Evolutionary conservation across 1,139 yeast genomes (phyloP), one percentile per base, ranked within the genome.

Genomic region (Cylindricascospora bacillispora): DNA sequence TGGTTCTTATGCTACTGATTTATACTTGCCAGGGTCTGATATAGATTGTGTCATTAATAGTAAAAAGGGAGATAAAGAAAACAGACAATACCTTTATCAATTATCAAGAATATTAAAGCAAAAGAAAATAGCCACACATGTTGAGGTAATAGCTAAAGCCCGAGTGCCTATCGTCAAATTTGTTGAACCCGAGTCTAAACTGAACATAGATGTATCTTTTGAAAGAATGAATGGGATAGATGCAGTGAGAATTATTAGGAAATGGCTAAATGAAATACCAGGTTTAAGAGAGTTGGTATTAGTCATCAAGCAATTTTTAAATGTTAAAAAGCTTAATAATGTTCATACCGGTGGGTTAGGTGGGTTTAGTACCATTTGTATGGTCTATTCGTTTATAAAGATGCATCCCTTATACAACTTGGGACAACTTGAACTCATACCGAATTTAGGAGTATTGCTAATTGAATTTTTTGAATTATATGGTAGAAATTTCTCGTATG

Each of bases 271-370:
- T 3, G 61, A 66, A 6, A 76, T 82, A 2, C 89, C 93, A 0
- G 95, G 94, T 0, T 57, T 89, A 33, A 62, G 95, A 38, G 94
- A 86, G 47, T 57, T 92, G 35, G 94, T 82, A 0, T 62, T 89
- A 33, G 74, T 85, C 3, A 69, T 89, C 11, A 89, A 92, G 52
- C 95, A 85, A 48, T 89, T 86, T 47, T 62, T 92, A 33, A 65
- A 86, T 24, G 73, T 85, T 3, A 64, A 97, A 44, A 72, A 69
- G 39, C 60, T 89, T 37, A 86, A 89, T 48, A 81, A 83, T 45
- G 98, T 89, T n/a, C 93, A 81, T 47, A 77, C 78, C 14, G 99
- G 99, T 35, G 98, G 98, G 0, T 61, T 92, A 13, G 98, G 99
- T 18, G 98, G 98, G 0, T 89, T 80, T 50, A 75, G 95, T 6